Evolutionary conservation across 495 filamentous ascomycete species (phyloP), one percentile per base, ranked within the genome.

Genomic region (Podospora didyma): DNA sequence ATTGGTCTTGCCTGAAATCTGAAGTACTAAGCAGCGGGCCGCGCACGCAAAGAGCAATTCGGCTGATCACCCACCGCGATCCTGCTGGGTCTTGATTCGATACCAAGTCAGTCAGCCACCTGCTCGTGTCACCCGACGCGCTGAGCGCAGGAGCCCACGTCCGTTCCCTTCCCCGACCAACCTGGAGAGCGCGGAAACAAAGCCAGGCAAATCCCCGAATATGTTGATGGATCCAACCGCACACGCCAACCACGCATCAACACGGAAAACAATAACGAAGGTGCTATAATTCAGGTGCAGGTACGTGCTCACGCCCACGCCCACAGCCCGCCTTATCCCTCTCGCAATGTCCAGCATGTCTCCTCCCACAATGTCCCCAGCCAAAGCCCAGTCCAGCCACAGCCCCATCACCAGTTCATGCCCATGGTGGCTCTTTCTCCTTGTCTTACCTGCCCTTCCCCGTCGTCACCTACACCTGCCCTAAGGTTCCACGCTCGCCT

Each of bases 231-330:
- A 31, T 31, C 4, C 4, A 31, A 45, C 39, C 46, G 41, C 45
- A 60, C 46, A 50, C 34, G 55, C 55, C 53, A 39, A 53, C 50
- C 52, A 46, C 48, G 26, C 16, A 45, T 20, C 20, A n/a, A 42
- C 23, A 37, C n/a, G 31, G 28, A 10, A 17, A 54, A 57, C 61
- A 57, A 63, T 63, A 63, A 63, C 49, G 51, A 56, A 28, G 51
- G 46, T 63, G 61, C 24, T 66, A 68, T 68, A 63, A 65, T 68
- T 65, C 63, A 66, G 60, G 61, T 54, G 58, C 58, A 63, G 62
- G 65, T 68, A 65, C 58, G 65, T 65, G 63, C 65, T 57, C 44
- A 16, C 53, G 53, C 12, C 46, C 61, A 4, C 26, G 9, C 9
- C 26, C 26, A 31, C 26, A 31, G 26, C 9, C n/a, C n/a, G 21